Percentiles rank a stretch among this genome's conserved stretches.
phyloP scores from a whole-genome alignment of 192 early-diverging fungal species.

The Backusella tuberculispora region DNA sequence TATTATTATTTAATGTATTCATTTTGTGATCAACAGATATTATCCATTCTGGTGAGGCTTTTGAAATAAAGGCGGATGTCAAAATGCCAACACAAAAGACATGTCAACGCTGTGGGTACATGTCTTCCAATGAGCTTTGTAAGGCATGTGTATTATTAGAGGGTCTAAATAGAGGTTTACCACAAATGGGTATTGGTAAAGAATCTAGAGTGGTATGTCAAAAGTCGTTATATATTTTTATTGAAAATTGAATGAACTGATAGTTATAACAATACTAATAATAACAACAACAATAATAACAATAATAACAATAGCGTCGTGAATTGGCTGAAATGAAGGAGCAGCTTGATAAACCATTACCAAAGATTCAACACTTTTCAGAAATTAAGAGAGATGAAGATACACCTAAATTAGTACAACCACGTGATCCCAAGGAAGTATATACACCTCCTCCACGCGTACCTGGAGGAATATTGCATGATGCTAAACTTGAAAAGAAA shows the following conservation, averaged over 20 bases:
- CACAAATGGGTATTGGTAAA: conserved; percentile 68
- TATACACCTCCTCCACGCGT: conserved; percentile 36
- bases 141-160: conserved; percentile 95
- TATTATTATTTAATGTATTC: not conserved
- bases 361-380: conserved; percentile 37
- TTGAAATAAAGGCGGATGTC: conserved; percentile 66
- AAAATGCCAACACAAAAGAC: conserved; percentile 64
- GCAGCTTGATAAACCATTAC: not conserved
- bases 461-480: conserved; percentile 23
- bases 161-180: conserved; percentile 87
- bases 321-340: conserved; percentile 6
- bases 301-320: conserved; percentile 15
- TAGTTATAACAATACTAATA: no score
- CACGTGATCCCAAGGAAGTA: conserved; percentile 24
- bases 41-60: conserved; percentile 93
- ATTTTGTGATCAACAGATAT: conserved; percentile 64
- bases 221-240: no score
- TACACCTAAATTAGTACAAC: conserved; percentile 21
- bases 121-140: conserved; percentile 88
- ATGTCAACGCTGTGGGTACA: conserved; percentile 94
- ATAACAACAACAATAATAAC: not conserved
- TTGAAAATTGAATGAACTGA: no score
- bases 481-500: conserved; percentile 3
- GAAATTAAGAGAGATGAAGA: conserved; percentile 35
- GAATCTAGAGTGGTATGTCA: conserved; percentile 45